phyloP scores from a whole-genome alignment of 805 yeast genomes.

The Candida stauntonica region DNA sequence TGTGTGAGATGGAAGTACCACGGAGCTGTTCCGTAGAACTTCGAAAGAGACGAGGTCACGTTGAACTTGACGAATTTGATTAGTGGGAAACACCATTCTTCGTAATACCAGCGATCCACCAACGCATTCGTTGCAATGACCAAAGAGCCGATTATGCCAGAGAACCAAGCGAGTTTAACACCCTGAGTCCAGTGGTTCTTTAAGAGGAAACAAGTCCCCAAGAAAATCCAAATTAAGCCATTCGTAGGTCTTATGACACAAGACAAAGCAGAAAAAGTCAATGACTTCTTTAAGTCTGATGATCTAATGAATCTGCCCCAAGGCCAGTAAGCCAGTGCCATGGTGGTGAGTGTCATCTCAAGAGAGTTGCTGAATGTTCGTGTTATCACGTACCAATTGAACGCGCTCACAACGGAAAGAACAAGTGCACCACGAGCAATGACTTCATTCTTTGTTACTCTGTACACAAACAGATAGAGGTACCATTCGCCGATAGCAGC shows the following conservation, averaged over 20 bases:
- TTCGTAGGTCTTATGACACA: constrained; percentile 85
- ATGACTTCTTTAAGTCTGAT: constrained; percentile 30
- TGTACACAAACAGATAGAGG: constrained; percentile 43
- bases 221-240: constrained; percentile 64
- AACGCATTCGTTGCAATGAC: constrained; percentile 31
- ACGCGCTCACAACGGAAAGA: constrained; percentile 58
- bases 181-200: constrained; percentile 9
- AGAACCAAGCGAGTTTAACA: constrained; percentile 14
- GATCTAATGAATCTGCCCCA: constrained; percentile 36
- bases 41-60: constrained; percentile 63
- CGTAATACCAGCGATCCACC: constrained; percentile 61
- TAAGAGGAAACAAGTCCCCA: constrained; percentile 39
- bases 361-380: constrained; percentile 83
- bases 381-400: constrained; percentile 77
- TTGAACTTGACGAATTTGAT: constrained; percentile 74
- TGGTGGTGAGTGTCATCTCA: constrained; percentile 66
- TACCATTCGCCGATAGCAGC: constrained; percentile 71
- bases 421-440: constrained; percentile 41
- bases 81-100: constrained; percentile 53
- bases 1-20: constrained; percentile 82
- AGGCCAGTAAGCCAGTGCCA: constrained; percentile 71
- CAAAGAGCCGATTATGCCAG: constrained; percentile 18
- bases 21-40: constrained; percentile 81
- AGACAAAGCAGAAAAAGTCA: constrained; percentile 52
- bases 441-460: constrained; percentile 29